Evolutionary conservation across 768 basidiomycete species (phyloP).

Genomic region (Trichaptum fuscoviolaceum): DNA sequence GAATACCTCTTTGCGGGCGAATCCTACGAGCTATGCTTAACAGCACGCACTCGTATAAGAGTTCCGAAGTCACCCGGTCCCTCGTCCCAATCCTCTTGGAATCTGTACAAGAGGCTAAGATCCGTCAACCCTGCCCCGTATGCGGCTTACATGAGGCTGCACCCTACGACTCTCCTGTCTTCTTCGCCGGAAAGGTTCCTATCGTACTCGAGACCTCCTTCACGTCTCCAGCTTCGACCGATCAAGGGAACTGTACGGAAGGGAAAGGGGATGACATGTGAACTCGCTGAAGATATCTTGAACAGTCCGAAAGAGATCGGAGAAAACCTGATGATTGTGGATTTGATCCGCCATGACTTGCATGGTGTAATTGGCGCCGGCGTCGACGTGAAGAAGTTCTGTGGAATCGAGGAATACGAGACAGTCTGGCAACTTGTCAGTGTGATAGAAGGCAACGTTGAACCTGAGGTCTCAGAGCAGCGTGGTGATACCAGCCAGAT

Average conservation of each 20-base stretch:
- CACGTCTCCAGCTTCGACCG: slow-evolving; percentile 77
- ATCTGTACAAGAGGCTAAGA: slow-evolving; percentile 67
- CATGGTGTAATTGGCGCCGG: slow-evolving; percentile 78
- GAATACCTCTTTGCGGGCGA: slow-evolving; percentile 77
- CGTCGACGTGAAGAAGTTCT: slow-evolving; percentile 81
- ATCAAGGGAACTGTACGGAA: slow-evolving; percentile 92
- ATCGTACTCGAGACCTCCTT: slow-evolving; percentile 64
- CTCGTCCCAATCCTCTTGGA: slow-evolving; percentile 53
- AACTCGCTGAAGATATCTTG: slow-evolving; percentile 58
- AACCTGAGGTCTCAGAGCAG: slow-evolving; percentile 19
- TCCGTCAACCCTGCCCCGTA: slow-evolving; percentile 83
- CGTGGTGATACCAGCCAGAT: slow-evolving; percentile 38
- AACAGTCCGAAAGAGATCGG: slow-evolving; percentile 86
- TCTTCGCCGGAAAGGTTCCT: slow-evolving; percentile 94
- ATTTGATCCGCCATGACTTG: slow-evolving; percentile 90
- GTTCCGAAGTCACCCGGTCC: slow-evolving; percentile 29
- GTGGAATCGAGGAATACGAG: slow-evolving; percentile 84
- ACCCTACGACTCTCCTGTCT: slow-evolving; percentile 71
- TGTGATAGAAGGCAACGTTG: slow-evolving; percentile 73
- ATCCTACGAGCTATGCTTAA: slow-evolving; percentile 91
- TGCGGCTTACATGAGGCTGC: slow-evolving; percentile 73
- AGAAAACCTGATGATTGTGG: slow-evolving; percentile 98
- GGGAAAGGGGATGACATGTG: slow-evolving; percentile 55
- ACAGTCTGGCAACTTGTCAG: slow-evolving; percentile 96
- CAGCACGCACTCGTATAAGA: slow-evolving; percentile 60